Evolutionary conservation across 345 rosid genomes (phyloP).

Genomic region (Boechera retrofracta): DNA sequence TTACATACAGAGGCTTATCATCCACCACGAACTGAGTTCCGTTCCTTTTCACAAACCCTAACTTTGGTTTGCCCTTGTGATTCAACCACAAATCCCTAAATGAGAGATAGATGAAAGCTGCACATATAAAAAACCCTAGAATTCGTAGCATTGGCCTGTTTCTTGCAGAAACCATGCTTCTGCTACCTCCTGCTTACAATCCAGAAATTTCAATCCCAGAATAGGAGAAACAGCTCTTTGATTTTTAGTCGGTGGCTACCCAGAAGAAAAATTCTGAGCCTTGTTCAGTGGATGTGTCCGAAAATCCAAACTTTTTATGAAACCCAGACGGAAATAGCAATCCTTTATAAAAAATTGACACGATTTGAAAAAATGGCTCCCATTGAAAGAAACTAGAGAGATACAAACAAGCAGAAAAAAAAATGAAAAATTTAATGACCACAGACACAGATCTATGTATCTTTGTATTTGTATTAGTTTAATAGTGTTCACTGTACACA

Average conservation of each 20-base stretch:
- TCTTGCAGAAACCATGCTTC: constrained; percentile 49
- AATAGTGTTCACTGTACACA: background rate
- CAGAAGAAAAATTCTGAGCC: constrained; percentile 2
- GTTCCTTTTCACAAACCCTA: constrained; percentile 66
- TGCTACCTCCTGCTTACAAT: background rate
- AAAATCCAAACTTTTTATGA: background rate
- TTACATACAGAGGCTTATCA: constrained; percentile 60
- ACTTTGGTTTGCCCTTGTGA: constrained; percentile 43
- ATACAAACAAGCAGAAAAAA: constrained; percentile 1
- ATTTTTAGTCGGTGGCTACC: constrained; percentile 31
- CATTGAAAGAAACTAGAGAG: background rate
- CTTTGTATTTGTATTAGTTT: constrained; percentile 22
- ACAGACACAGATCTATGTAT: constrained; percentile 21
- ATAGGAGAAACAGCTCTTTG: background rate
- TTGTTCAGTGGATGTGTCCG: constrained; percentile 3
- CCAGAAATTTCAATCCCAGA: constrained; percentile 3
- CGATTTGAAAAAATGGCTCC: constrained; percentile 30
- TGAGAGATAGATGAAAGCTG: constrained; percentile 67
- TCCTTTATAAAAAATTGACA: constrained; percentile 9
- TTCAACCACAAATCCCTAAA: constrained; percentile 58
- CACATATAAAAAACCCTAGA: constrained; percentile 68
- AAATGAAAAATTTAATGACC: constrained; percentile 15
- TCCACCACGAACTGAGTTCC: constrained; percentile 71
- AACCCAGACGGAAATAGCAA: constrained; percentile 26
- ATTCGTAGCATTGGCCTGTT: constrained; percentile 63